Base-by-base conservation (phyloP, 495 filamentous ascomycete genomes). In the Aspergillus sclerotiicarbonarius region DNA sequence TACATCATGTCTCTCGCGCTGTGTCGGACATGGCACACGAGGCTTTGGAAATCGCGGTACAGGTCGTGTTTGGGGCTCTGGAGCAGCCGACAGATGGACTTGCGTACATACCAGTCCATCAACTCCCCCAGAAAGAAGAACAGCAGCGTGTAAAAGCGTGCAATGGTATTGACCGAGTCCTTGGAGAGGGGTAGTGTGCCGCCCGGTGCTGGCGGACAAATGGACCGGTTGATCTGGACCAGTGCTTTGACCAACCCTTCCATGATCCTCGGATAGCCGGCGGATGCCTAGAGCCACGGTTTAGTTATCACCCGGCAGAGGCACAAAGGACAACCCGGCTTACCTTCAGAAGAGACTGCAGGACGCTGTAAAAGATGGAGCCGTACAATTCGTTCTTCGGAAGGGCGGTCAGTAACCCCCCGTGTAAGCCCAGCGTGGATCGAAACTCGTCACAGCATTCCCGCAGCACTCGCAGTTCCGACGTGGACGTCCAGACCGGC, bases 261-360 rank as follows among this genome's bases (percentile, higher is more conserved):
- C 51, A 78, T 72, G 43, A 81, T 69, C 20, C 67, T 68, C 8
- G 76, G 76, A 54, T 80, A 78, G 48, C 75, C 72, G 9, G 71
- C 70, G 6, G 75, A 72, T 13, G 79, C 79, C 80, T 81, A 39
- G 29, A 41, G 29, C 8, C 21, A 30, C 3, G 9, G 12, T 39
- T 64, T 47, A 55, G 53, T 44, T 25, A 5, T 21, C 32, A 37
- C 7, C 7, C 6, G 41, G 21, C 39, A 7, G 13, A 10, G 30
- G 52, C 16, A 31, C 7, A 29, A 13, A 7, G 10, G 13, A 33
- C 18, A 8, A 8, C 45, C 19, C 44, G 15, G 58, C 62, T 41
- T 57, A 81, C 78, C 66, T 77, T 78, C 33, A 81, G 70, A 20
- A 79, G 62, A 7, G 74, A 75, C 51, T 80, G 75, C 13, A 82